These are phyloP conservation scores for Alectoria sarmentosa DNA, from an alignment of 495 filamentous ascomycete genomes.

Conservation along the genomic window DNA sequence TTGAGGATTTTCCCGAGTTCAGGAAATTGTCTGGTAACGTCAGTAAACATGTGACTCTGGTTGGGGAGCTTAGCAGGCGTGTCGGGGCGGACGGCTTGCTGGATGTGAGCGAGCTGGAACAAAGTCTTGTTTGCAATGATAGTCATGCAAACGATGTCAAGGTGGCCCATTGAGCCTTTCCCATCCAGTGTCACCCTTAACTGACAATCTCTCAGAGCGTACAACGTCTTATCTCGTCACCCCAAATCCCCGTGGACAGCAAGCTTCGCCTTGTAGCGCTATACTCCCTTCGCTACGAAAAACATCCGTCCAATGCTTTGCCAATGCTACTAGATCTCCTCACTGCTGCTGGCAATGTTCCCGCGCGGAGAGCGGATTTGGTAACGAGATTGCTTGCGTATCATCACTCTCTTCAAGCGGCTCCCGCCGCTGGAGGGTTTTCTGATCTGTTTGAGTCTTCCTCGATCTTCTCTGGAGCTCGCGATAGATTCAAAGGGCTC, in stretches of 20 bases:
- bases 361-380: slow-evolving; percentile 62
- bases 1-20: slow-evolving; percentile 98
- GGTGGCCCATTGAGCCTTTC: slow-evolving; percentile 38
- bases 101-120: slow-evolving; percentile 93
- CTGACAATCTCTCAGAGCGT: slow-evolving; percentile 52
- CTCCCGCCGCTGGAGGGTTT: slow-evolving; percentile 63
- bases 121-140: slow-evolving; percentile 94
- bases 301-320: slow-evolving; percentile 70
- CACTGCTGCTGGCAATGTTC: slow-evolving; percentile 63
- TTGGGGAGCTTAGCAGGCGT: slow-evolving; percentile 82
- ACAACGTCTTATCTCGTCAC: slow-evolving; percentile 73
- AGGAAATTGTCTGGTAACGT: slow-evolving; percentile 94
- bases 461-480: slow-evolving; percentile 83
- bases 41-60: slow-evolving; percentile 94
- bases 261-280: slow-evolving; percentile 86
- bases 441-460: slow-evolving; percentile 87
- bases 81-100: slow-evolving; percentile 79
- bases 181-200: background rate
- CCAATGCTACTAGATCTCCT: slow-evolving; percentile 81
- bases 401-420: slow-evolving; percentile 72
- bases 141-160: slow-evolving; percentile 83
- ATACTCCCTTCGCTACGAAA: slow-evolving; percentile 87
- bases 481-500: slow-evolving; percentile 85
- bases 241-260: slow-evolving; percentile 63
- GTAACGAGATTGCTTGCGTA: slow-evolving; percentile 75